Evolutionary conservation across 108 stramenopile genomes (phyloP).

Genomic region (Cyclotella choctawhatcheeana): DNA sequence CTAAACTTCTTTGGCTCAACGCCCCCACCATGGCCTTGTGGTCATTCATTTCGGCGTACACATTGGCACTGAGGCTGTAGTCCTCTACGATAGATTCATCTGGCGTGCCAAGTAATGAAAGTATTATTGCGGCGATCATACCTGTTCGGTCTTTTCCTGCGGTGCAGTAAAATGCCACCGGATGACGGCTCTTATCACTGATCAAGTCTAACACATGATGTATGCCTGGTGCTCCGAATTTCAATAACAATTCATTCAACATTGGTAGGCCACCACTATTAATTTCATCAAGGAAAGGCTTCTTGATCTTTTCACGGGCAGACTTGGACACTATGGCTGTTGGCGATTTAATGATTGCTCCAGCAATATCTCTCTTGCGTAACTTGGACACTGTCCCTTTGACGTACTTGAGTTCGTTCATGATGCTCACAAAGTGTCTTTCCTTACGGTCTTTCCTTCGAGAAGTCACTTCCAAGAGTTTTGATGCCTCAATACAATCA

Average conservation of each 20-base stretch:
- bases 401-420: constrained; percentile 94
- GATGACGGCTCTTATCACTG: constrained; percentile 78
- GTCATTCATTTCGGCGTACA: constrained; percentile 93
- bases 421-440: constrained; percentile 90
- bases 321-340: constrained; percentile 74
- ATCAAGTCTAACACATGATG: constrained; percentile 82
- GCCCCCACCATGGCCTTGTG: constrained; percentile 95
- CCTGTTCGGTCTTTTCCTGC: constrained; percentile 95
- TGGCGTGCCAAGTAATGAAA: constrained; percentile 67
- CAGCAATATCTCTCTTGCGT: constrained; percentile 83
- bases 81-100: constrained; percentile 89
- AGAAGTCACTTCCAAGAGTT: constrained; percentile 34
- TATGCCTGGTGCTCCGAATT: constrained; percentile 85
- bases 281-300: constrained; percentile 86
- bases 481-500: constrained; percentile 49
- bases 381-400: constrained; percentile 81
- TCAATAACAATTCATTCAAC: constrained; percentile 87
- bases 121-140: constrained; percentile 85
- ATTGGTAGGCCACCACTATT: constrained; percentile 91
- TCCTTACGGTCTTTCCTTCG: constrained; percentile 70
- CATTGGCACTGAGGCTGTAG: constrained; percentile 89
- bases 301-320: constrained; percentile 79
- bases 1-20: constrained; percentile 82
- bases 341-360: constrained; percentile 70
- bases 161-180: constrained; percentile 92